Evolutionary conservation across 768 basidiomycete species (phyloP), one percentile per base, ranked within the genome.

Genomic region (Termitomyces sp.): DNA sequence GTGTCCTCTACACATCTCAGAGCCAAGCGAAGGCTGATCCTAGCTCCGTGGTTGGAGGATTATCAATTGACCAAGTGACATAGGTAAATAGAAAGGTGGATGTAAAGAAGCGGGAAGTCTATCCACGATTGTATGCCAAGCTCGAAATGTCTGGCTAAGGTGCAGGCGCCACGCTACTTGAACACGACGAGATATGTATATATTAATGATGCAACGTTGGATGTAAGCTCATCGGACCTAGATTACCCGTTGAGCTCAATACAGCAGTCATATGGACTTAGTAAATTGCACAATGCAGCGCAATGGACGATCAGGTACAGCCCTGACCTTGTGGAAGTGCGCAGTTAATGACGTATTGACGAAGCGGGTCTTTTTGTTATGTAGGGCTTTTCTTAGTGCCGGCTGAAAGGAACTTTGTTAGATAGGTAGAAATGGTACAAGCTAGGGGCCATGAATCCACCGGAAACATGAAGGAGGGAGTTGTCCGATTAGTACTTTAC

Each of bases 1-100:
- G 13, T 8, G 22, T 34, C 32, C 31, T 14, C 12, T 22, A 32
- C 4, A 32, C 20, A 34, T 34, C 47, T 20, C n/a, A n/a, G n/a
- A 31, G 20, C 13, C 20, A 34, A 48, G 10, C 5, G 22, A 50
- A 50, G 46, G 16, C n/a, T 3, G 9, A 2, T 24, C 14, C 26
- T 7, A 24, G 12, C 10, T 5, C 16, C 6, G 8, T 5, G 5
- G 1, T 7, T 18, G 16, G 3, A 7, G 48, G 22, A 26, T 26
- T 36, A 26, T 50, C 24, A 6, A 36, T 26, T 14, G 18, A 36
- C 46, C 48, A 16, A 18, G 18, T 36, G 20, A 43, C 9, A 5
- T 75, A 34, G 9, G 4, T 32, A 9, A 10, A 32, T 9, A 32
- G 31, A n/a, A n/a, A n/a, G n/a, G n/a, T n/a, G n/a, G n/a, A n/a